Conservation (phyloP, 1,284 basidiomycete genomes). For the Boletus mariae region DNA sequence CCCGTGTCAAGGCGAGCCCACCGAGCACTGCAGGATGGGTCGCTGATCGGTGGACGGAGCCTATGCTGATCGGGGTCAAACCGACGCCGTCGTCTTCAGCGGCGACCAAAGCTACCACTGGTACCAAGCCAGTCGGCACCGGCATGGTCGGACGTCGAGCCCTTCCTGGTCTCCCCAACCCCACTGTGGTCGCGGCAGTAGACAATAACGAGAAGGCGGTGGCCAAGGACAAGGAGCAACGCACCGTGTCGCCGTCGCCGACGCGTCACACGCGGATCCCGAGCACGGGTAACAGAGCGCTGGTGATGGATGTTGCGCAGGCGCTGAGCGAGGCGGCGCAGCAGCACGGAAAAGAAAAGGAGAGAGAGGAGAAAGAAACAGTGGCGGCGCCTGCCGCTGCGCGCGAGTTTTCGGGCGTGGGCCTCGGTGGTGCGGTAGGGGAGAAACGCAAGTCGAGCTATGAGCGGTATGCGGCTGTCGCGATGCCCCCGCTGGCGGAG, state of each 20-base stretch:
- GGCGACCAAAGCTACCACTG: neutral
- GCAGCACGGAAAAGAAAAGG: slow-evolving; percentile 4
- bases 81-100: slow-evolving; percentile 8
- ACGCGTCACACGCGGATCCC: slow-evolving; percentile 52
- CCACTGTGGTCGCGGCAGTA: neutral
- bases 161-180: slow-evolving; percentile 37
- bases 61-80: slow-evolving; percentile 34
- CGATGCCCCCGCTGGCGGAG: slow-evolving; percentile 62
- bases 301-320: slow-evolving; percentile 75
- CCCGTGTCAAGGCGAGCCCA: slow-evolving; percentile 6
- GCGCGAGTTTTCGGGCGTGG: neutral
- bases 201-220: slow-evolving; percentile 10
- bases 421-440: slow-evolving; percentile 10
- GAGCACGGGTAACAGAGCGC: slow-evolving; percentile 63
- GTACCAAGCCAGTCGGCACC: slow-evolving; percentile 10
- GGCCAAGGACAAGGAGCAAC: slow-evolving; percentile 15
- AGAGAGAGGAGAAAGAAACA: neutral
- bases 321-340: slow-evolving; percentile 43
- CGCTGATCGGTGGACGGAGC: slow-evolving; percentile 34
- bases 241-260: slow-evolving; percentile 23
- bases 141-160: slow-evolving; percentile 35
- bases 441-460: slow-evolving; percentile 65
- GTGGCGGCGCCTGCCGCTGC: neutral
- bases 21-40: slow-evolving; percentile 15
- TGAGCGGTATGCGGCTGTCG: slow-evolving; percentile 60